Evolutionary conservation across 1,284 basidiomycete species (phyloP).

Genomic region (Sanghuangporus baumii): DNA sequence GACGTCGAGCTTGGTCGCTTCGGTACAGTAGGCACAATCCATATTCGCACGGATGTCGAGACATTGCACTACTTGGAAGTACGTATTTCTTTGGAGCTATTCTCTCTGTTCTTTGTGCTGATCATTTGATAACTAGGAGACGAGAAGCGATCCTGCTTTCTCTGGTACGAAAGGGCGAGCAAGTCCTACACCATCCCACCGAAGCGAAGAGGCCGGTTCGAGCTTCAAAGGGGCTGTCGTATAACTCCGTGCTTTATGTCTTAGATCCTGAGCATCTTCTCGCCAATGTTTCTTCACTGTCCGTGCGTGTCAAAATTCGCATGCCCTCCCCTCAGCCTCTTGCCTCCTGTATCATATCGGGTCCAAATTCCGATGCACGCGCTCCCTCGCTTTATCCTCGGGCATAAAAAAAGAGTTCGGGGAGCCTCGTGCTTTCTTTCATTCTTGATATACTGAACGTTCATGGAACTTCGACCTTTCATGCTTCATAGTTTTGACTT

Average conservation of each 20-base stretch:
- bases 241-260: neutral
- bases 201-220: neutral
- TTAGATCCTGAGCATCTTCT: too few species aligned
- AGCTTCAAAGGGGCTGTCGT: neutral
- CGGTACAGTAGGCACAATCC: slow-evolving; percentile 3
- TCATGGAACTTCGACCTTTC: too few species aligned
- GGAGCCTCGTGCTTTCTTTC: too few species aligned
- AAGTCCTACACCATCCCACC: neutral
- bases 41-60: slow-evolving; percentile 12
- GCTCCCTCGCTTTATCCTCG: too few species aligned
- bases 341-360: too few species aligned
- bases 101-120: neutral
- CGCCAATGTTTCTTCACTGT: too few species aligned
- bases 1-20: slow-evolving; percentile 8
- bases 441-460: too few species aligned
- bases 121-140: neutral
- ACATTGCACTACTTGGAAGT: slow-evolving; percentile 9
- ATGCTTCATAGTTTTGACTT: too few species aligned
- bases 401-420: too few species aligned
- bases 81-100: neutral
- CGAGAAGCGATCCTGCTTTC: neutral
- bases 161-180: neutral
- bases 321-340: too few species aligned
- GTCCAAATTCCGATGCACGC: too few species aligned
- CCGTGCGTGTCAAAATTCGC: too few species aligned